Percentiles rank a stretch among this genome's conserved stretches.
These are phyloP conservation scores for Gliomastix tumulicola DNA, from an alignment of 2,329 filamentous ascomycete genomes.

Conservation along the genomic window DNA sequence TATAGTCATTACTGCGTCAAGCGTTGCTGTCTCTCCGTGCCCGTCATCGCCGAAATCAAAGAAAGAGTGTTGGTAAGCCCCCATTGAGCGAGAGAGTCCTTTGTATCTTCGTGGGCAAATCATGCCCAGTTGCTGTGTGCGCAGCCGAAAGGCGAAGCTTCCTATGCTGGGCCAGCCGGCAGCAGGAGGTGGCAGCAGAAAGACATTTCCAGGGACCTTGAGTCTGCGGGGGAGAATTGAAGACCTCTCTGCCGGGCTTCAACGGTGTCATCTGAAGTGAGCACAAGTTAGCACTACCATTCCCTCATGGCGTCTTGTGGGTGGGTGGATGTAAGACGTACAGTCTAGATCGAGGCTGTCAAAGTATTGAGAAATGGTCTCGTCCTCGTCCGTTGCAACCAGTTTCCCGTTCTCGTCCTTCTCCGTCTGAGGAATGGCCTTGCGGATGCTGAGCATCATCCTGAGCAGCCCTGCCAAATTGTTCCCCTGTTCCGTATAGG, in stretches of 20 bases:
- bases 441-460: constrained; percentile 55
- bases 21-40: no score
- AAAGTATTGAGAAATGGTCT: constrained; percentile 43
- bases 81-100: no score
- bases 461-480: constrained; percentile 51
- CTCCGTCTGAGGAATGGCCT: constrained; percentile 47
- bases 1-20: no score
- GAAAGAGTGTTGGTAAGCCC: no score
- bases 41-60: no score
- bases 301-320: no score
- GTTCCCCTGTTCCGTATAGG: constrained; percentile 52
- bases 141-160: background rate
- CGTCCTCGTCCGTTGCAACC: constrained; percentile 36
- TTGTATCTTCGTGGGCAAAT: no score
- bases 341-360: constrained; percentile 48
- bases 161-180: constrained; percentile 10
- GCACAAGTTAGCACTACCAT: no score
- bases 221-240: constrained; percentile 41
- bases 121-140: no score
- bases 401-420: constrained; percentile 39
- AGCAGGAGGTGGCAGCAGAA: constrained; percentile 42
- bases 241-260: constrained; percentile 40
- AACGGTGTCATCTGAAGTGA: constrained; percentile 19
- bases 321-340: no score
- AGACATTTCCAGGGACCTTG: constrained; percentile 41